Conservation (phyloP, 2,329 filamentous ascomycete species). For the Trichothecium sympodiale region DNA sequence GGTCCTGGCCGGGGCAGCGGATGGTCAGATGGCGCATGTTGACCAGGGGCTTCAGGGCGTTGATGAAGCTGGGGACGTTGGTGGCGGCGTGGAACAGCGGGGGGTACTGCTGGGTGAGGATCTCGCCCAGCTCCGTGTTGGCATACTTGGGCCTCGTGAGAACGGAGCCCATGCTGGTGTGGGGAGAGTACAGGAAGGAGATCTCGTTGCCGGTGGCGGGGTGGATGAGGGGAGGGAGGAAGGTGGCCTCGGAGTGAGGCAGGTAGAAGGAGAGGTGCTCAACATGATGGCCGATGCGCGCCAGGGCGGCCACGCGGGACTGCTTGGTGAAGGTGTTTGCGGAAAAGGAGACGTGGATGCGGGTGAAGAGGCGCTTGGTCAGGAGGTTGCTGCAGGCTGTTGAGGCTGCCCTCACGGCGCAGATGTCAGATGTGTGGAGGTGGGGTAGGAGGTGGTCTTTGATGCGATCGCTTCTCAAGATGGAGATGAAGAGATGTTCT, state of each 20-base stretch:
- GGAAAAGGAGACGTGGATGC: slow-evolving; percentile 59
- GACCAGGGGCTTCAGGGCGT: slow-evolving; percentile 56
- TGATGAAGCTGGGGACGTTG: slow-evolving; percentile 75
- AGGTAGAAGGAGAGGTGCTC: slow-evolving; percentile 69
- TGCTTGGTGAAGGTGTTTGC: slow-evolving; percentile 67
- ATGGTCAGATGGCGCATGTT: slow-evolving; percentile 66
- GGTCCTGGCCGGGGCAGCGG: slow-evolving; percentile 62
- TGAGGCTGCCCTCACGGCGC: slow-evolving; percentile 53
- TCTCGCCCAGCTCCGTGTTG: slow-evolving; percentile 65
- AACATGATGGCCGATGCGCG: slow-evolving; percentile 67
- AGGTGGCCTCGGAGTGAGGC: slow-evolving; percentile 66
- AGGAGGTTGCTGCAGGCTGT: slow-evolving; percentile 60
- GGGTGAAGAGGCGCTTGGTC: slow-evolving; percentile 58
- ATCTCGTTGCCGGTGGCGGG: slow-evolving; percentile 67
- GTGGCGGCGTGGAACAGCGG: slow-evolving; percentile 83
- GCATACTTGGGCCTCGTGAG: slow-evolving; percentile 66
- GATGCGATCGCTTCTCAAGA: slow-evolving; percentile 42
- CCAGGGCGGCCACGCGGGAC: slow-evolving; percentile 61
- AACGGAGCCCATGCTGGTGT: slow-evolving; percentile 51
- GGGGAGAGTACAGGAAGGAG: slow-evolving; percentile 71
- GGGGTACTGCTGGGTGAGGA: slow-evolving; percentile 78
- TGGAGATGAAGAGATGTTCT: slow-evolving; percentile 39
- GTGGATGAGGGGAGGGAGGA: slow-evolving; percentile 75
- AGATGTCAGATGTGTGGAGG: slow-evolving; percentile 40
- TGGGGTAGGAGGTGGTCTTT: slow-evolving; percentile 37